These are phyloP conservation scores for Sporothrix protearum DNA, from an alignment of 2,329 filamentous ascomycete genomes.

Conservation along the genomic window DNA sequence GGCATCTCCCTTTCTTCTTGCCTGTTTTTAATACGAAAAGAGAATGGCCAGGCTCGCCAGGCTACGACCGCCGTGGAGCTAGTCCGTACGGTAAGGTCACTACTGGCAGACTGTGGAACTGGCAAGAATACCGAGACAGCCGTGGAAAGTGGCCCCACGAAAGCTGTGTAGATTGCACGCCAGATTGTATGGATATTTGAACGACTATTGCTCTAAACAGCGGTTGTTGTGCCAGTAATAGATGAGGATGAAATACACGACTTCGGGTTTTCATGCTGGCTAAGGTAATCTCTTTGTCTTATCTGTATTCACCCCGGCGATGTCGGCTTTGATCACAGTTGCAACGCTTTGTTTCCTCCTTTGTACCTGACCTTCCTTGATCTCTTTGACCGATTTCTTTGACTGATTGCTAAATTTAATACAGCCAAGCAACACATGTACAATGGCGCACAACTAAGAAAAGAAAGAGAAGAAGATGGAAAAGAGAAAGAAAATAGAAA, in stretches of 20 bases:
- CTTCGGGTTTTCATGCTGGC: neutral
- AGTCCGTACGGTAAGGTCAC: neutral
- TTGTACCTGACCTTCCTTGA: neutral
- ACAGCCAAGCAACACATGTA: neutral
- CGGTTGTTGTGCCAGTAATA: conserved; percentile 19
- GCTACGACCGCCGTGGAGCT: neutral
- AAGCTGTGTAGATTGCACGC: neutral
- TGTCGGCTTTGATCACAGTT: neutral
- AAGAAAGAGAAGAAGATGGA: too few species aligned
- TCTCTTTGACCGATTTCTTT: neutral
- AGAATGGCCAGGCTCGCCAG: neutral
- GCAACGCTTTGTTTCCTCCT: neutral
- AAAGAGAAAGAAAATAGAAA: too few species aligned
- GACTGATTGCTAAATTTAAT: conserved; percentile 11
- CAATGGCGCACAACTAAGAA: neutral
- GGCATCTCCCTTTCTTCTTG: neutral
- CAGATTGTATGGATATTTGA: neutral
- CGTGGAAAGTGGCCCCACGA: neutral
- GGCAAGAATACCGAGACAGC: neutral
- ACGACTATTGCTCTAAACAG: neutral
- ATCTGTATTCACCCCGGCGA: neutral
- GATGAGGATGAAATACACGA: neutral
- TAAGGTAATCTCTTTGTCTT: neutral
- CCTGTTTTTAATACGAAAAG: neutral
- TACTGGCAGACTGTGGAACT: neutral